Evolutionary conservation across 768 basidiomycete species (phyloP).

Genomic region (Tricholoma matsutake): DNA sequence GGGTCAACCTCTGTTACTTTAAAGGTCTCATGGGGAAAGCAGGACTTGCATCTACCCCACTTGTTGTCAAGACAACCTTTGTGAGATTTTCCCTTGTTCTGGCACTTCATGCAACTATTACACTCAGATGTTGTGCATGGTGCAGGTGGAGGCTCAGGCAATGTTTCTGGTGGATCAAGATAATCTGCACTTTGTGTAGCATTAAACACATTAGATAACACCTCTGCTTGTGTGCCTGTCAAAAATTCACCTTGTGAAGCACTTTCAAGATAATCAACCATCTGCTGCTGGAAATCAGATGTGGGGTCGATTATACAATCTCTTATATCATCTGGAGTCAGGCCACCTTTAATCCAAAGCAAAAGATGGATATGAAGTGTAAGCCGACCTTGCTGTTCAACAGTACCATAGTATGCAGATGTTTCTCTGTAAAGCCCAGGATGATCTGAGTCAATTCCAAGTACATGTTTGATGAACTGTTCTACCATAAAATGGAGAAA

Average conservation of each 20-base stretch:
- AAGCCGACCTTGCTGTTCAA: constrained; percentile 33
- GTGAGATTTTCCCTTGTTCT: constrained; percentile 3
- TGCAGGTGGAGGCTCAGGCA: constrained; percentile 22
- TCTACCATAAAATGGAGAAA: constrained; percentile 5
- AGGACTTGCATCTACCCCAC: constrained; percentile 28
- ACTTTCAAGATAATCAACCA: constrained; percentile 8
- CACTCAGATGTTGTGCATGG: constrained; percentile 6
- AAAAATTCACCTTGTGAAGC: constrained; percentile 5
- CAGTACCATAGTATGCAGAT: constrained; percentile 28
- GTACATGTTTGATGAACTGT: constrained; percentile 6
- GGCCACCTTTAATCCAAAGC: constrained; percentile 27
- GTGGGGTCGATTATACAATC: constrained; percentile 6
- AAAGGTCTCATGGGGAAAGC: constrained; percentile 32
- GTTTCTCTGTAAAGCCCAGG: constrained; percentile 28
- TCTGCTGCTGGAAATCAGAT: constrained; percentile 5
- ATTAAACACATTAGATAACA: background rate
- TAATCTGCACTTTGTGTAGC: constrained; percentile 27
- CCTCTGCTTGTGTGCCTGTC: background rate
- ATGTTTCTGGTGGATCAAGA: constrained; percentile 16
- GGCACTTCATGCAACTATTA: constrained; percentile 16
- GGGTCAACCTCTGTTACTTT: constrained; percentile 22
- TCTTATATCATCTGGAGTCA: constrained; percentile 29
- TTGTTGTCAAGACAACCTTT: constrained; percentile 26
- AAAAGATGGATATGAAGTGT: constrained; percentile 29
- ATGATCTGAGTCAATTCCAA: constrained; percentile 17